Conservation (phyloP, 208 protist species). For the Leishmania gerbilli region DNA sequence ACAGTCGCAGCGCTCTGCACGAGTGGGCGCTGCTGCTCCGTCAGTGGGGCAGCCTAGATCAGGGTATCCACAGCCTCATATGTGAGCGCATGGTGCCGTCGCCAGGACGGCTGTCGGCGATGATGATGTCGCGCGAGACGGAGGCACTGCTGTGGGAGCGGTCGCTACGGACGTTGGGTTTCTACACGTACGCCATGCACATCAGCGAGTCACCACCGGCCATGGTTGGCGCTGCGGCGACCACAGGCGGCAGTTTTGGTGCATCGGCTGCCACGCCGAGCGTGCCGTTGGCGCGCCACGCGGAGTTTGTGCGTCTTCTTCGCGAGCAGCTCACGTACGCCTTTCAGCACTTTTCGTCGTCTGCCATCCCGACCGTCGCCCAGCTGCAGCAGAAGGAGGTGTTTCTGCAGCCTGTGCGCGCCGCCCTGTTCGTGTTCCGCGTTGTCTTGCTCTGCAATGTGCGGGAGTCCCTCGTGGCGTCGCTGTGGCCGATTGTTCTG, state of each 20-base stretch:
- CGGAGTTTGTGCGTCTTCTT: constrained; percentile 45
- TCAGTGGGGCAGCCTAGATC: constrained; percentile 11
- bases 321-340: constrained; percentile 44
- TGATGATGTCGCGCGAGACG: constrained; percentile 43
- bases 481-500: constrained; percentile 57
- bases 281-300: constrained; percentile 13
- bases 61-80: constrained; percentile 16
- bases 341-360: constrained; percentile 32
- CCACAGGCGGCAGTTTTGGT: not conserved
- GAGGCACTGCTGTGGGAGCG: constrained; percentile 44
- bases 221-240: constrained; percentile 8
- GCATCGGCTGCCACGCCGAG: not conserved
- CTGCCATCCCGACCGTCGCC: constrained; percentile 10
- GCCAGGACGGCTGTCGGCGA: constrained; percentile 29
- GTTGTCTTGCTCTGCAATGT: constrained; percentile 47
- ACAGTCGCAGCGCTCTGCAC: constrained; percentile 35
- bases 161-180: constrained; percentile 38
- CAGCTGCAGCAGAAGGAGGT: constrained; percentile 25
- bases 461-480: constrained; percentile 28
- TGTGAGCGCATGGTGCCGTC: constrained; percentile 30
- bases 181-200: constrained; percentile 38
- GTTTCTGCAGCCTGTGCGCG: constrained; percentile 33
- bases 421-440: constrained; percentile 60
- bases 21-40: constrained; percentile 46
- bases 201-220: constrained; percentile 1